Evolutionary conservation across 2,329 filamentous ascomycete species (phyloP).

Genomic region (Beauveria medogensis): DNA sequence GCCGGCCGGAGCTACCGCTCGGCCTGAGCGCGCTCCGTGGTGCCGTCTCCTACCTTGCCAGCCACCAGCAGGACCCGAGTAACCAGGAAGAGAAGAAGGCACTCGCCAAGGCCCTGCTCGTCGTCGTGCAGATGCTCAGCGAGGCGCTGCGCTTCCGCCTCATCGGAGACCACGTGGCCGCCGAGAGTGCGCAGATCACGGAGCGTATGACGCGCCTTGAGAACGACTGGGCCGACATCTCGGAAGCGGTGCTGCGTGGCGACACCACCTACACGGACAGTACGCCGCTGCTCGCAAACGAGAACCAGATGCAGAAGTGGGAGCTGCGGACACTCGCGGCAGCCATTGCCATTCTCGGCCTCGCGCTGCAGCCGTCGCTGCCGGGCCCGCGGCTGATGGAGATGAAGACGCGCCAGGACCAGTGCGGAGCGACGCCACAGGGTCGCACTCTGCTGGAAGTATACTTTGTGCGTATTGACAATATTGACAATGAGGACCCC

Average conservation of each 20-base stretch:
- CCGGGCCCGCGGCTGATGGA: not conserved
- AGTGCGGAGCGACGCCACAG: not conserved
- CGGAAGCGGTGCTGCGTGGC: not conserved
- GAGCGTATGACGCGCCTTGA: not conserved
- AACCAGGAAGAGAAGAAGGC: not conserved
- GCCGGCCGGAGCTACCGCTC: not conserved
- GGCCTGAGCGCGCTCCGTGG: not conserved
- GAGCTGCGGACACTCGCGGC: not conserved
- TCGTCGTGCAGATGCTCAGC: not conserved
- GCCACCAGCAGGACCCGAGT: not conserved
- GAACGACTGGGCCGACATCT: not conserved
- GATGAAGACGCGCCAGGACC: not conserved
- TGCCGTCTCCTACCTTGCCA: not conserved
- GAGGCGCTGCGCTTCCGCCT: not conserved
- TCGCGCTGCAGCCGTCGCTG: not conserved
- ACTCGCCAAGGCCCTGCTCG: not conserved
- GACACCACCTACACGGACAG: not conserved
- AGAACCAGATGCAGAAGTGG: not conserved
- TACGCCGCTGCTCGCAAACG: not conserved
- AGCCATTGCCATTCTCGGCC: not conserved
- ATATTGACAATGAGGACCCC: not conserved
- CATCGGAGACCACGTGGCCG: not conserved
- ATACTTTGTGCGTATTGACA: not conserved
- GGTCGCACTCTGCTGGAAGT: not conserved
- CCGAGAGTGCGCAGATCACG: not conserved